phyloP scores from a whole-genome alignment of 2,329 filamentous ascomycete species.

The Lecanicillium sp. region DNA sequence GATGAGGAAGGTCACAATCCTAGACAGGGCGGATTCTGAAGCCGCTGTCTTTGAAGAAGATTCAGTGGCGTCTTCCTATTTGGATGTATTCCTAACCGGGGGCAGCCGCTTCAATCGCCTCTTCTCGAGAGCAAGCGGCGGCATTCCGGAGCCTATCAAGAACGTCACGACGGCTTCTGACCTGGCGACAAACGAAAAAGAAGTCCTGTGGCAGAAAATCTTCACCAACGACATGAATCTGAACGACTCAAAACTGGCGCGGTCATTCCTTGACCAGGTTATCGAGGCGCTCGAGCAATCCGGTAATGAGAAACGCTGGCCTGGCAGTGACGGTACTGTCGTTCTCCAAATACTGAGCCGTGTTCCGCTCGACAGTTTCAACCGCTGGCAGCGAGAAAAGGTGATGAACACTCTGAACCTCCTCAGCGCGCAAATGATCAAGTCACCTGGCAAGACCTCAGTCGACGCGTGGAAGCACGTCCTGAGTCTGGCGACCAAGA shows the following conservation, averaged over 20 bases:
- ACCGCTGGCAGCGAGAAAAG: constrained; percentile 37
- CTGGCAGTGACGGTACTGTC: constrained; percentile 23
- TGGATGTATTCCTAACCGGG: constrained; percentile 29
- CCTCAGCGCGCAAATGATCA: constrained; percentile 21
- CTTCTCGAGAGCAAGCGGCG: constrained; percentile 20
- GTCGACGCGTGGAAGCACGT: constrained; percentile 30
- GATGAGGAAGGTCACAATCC: constrained; percentile 19
- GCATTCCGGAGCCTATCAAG: constrained; percentile 22
- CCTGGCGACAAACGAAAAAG: not conserved
- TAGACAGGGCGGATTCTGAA: not conserved
- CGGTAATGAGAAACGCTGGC: constrained; percentile 27
- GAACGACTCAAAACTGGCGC: constrained; percentile 27
- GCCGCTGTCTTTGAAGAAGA: not conserved
- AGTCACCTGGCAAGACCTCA: constrained; percentile 22
- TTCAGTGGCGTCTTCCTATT: constrained; percentile 19
- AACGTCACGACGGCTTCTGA: constrained; percentile 14
- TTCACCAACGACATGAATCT: constrained; percentile 34
- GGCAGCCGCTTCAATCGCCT: constrained; percentile 28
- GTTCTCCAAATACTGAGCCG: constrained; percentile 29
- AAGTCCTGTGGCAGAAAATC: constrained; percentile 24
- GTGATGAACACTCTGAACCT: constrained; percentile 32
- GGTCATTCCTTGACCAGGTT: constrained; percentile 27
- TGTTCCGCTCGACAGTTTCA: constrained; percentile 34
- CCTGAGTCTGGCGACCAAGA: constrained; percentile 41
- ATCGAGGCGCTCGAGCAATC: constrained; percentile 25